phyloP scores from a whole-genome alignment of 2,329 filamentous ascomycete genomes.

The Mycosphaerella sp. region DNA sequence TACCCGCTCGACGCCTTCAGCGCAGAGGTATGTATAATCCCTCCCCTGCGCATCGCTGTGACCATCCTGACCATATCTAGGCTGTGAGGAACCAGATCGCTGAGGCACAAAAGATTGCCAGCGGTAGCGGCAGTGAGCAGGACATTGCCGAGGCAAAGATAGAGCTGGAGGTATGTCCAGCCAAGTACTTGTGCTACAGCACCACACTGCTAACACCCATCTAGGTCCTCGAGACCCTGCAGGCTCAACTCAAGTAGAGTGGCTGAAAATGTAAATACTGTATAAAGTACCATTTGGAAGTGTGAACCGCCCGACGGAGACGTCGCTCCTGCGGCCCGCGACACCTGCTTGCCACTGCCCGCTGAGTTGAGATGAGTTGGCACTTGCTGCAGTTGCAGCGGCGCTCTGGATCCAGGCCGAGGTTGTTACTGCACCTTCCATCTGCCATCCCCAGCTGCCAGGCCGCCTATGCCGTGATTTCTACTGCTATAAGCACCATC shows the following conservation, averaged over 20 bases:
- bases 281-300: constrained; percentile 17
- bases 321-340: background rate
- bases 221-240: constrained; percentile 76
- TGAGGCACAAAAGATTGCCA: constrained; percentile 92
- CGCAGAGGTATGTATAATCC: constrained; percentile 54
- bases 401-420: background rate
- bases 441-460: background rate
- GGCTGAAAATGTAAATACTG: constrained; percentile 24
- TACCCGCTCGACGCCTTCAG: constrained; percentile 95
- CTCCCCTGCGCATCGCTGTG: background rate
- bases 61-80: constrained; percentile 31
- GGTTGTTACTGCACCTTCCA: background rate
- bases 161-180: constrained; percentile 70
- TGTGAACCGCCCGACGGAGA: constrained; percentile 8
- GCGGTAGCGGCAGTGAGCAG: constrained; percentile 85
- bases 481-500: background rate
- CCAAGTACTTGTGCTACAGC: constrained; percentile 26
- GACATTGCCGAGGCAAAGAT: constrained; percentile 99
- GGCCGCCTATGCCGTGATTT: too few species aligned
- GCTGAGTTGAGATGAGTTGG: background rate
- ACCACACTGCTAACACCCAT: constrained; percentile 8
- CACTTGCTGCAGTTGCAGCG: background rate
- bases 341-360: too few species aligned
- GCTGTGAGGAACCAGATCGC: constrained; percentile 82
- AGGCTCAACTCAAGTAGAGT: constrained; percentile 71